A percentile compares a stretch with the other conserved stretches of the same genome.
Evolutionary conservation across 177 flowering plant genomes (phyloP).

Genomic region (Vitis hybrid): DNA sequence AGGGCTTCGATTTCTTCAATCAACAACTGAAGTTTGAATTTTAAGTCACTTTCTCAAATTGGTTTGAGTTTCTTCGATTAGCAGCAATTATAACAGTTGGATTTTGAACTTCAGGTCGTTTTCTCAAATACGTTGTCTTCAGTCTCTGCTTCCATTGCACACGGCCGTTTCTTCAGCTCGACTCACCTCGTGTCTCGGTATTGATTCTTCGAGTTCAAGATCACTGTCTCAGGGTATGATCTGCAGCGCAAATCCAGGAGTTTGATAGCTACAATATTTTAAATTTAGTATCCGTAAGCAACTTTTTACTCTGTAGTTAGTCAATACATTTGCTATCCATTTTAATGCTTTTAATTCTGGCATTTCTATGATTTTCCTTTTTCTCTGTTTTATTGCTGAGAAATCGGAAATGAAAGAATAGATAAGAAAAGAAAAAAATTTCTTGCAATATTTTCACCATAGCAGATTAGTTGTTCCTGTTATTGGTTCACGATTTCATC

Average conservation of each 20-base stretch:
- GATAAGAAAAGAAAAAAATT: not conserved
- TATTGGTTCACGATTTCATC: no score
- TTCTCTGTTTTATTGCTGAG: not conserved
- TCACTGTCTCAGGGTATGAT: constrained; percentile 89
- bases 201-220: constrained; percentile 59
- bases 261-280: constrained; percentile 52
- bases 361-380: constrained; percentile 7
- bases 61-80: not conserved
- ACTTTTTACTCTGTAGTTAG: constrained; percentile 27
- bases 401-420: not conserved
- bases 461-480: no score
- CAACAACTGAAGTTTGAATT: constrained; percentile 1
- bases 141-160: constrained; percentile 79
- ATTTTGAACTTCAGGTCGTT: constrained; percentile 48
- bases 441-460: no score
- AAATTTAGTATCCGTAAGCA: constrained; percentile 51
- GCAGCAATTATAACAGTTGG: not conserved
- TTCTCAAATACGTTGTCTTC: constrained; percentile 54
- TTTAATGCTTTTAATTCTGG: constrained; percentile 4
- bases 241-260: constrained; percentile 80
- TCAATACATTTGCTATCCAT: not conserved
- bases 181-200: constrained; percentile 80
- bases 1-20: not conserved
- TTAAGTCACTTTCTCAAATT: not conserved
- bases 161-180: constrained; percentile 80